Evolutionary conservation across 768 basidiomycete species (phyloP).

Genomic region (Boletus sensibilis): DNA sequence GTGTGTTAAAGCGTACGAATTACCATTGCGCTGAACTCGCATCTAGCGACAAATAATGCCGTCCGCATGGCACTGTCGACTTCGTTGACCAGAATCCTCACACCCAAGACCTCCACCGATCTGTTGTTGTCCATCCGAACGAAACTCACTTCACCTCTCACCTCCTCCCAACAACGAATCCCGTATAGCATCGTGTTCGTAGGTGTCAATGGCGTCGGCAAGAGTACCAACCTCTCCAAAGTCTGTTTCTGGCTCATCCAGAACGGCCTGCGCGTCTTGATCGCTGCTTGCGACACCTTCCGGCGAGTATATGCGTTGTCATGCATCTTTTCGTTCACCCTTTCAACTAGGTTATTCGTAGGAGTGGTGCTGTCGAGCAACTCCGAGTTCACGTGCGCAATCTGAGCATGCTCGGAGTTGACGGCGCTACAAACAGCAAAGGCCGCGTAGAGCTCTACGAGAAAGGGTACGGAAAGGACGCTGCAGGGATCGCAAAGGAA

Average conservation of each 20-base stretch:
- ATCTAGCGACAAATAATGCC: slow-evolving; percentile 75
- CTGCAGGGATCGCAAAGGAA: slow-evolving; percentile 96
- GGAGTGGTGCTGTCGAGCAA: slow-evolving; percentile 97
- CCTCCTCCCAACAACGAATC: slow-evolving; percentile 72
- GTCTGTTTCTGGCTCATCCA: slow-evolving; percentile 99
- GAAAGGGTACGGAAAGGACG: slow-evolving; percentile 97
- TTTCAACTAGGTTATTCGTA: slow-evolving; percentile 27
- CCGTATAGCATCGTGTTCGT: slow-evolving; percentile 96
- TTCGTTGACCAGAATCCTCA: slow-evolving; percentile 89
- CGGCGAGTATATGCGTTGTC: slow-evolving; percentile 43
- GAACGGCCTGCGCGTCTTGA: slow-evolving; percentile 88
- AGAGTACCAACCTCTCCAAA: slow-evolving; percentile 96
- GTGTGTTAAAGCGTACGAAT: slow-evolving; percentile 19
- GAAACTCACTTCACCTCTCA: slow-evolving; percentile 72
- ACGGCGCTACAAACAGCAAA: slow-evolving; percentile 66
- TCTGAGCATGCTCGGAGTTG: slow-evolving; percentile 76
- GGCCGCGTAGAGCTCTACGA: slow-evolving; percentile 91
- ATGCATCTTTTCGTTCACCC: not conserved
- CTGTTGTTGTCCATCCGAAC: slow-evolving; percentile 88
- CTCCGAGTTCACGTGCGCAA: slow-evolving; percentile 95
- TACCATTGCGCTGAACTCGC: slow-evolving; percentile 5
- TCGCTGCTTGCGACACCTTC: slow-evolving; percentile 99
- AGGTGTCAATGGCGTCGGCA: slow-evolving; percentile 98
- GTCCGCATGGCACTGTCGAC: slow-evolving; percentile 81
- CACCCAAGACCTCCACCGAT: slow-evolving; percentile 97